Evolutionary conservation across 768 basidiomycete genomes (phyloP).

Genomic region (Sarcodon aspratus): DNA sequence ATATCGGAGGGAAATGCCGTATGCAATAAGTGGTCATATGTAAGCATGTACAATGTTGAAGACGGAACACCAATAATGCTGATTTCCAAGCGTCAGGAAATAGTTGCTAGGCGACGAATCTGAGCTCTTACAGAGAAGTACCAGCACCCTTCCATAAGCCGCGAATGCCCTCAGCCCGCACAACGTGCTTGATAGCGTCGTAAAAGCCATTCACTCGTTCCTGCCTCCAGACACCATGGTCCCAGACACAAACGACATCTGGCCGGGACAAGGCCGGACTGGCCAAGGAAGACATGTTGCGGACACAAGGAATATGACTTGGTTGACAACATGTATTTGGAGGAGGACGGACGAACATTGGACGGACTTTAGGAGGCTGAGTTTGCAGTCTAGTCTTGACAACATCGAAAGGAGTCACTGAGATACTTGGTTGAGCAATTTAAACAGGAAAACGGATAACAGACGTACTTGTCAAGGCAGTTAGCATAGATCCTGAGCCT

Average conservation of each 20-base stretch:
- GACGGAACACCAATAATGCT: constrained; percentile 85
- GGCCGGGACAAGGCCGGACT: constrained; percentile 36
- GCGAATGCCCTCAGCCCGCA: constrained; percentile 66
- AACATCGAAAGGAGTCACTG: constrained; percentile 99
- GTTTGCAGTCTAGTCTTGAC: constrained; percentile 96
- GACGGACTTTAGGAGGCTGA: constrained; percentile 44
- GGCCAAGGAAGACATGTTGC: constrained; percentile 71
- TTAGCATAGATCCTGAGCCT: constrained; percentile 68
- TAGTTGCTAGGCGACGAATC: too few relatives aligned
- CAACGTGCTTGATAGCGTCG: constrained; percentile 75
- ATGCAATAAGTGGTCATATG: constrained; percentile 80
- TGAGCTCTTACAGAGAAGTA: constrained; percentile 54
- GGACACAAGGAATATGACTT: constrained; percentile 41
- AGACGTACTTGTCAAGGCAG: constrained; percentile 67
- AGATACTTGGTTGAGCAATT: neutral
- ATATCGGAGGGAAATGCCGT: constrained; percentile 50
- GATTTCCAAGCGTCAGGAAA: too few relatives aligned
- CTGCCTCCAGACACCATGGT: constrained; percentile 54
- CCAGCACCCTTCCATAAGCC: constrained; percentile 96
- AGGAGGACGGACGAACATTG: constrained; percentile 41
- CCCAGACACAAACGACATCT: constrained; percentile 72
- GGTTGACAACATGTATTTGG: constrained; percentile 64
- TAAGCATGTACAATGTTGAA: constrained; percentile 88
- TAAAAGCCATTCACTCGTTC: constrained; percentile 78
- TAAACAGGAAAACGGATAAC: too few relatives aligned